Evolutionary conservation across 176 grass and related monocot genomes (phyloP), one percentile per base, ranked within the genome.

Genomic region (Oryza brachyantha): DNA sequence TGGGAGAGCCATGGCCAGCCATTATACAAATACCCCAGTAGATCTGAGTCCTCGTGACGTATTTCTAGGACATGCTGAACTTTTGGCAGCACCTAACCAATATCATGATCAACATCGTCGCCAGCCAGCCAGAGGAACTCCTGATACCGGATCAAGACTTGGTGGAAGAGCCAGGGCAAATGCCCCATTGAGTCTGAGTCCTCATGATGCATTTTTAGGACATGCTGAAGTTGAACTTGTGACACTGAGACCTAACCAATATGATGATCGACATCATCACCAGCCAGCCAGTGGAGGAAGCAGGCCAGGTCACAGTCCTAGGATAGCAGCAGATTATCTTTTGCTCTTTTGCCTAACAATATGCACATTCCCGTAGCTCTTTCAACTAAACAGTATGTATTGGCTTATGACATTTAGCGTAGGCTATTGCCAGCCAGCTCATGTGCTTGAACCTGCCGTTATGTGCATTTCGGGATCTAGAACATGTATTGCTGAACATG

Each of bases 1-100:
- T 58, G 69, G 68, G 62, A 84, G 14, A 75, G 81, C 36, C 52
- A 64, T 41, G 27, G 34, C 70, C 63, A 88, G 68, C 21, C 19
- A 26, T 70, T 43, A 36, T 61, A 13, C 31, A 69, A 74, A 52
- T 39, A 50, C 41, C 45, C 54, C 70, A 21, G 81, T 69, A 34
- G 79, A 40, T 34, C 74, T 69, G 41, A 84, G 52, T 34, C 74
- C 67, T 61, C 80, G 68, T 50, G n/a, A 16, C 43, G 74, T 17
- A 34, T 10, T 21, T 78, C 0, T n/a, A 6, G 42, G 58, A 36
- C 2, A 19, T 50, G 4, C 5, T 50, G 46, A 50, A 21, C 66
- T 6, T 16, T n/a, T n/a, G n/a, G 26, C 0, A 9, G 61, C 55
- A 39, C 40, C 52, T 36, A 81, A 63, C 28, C 37, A 9, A 48